Base-by-base conservation (phyloP, 176 grass and related monocot genomes). In the Cenchrus purpureus region DNA sequence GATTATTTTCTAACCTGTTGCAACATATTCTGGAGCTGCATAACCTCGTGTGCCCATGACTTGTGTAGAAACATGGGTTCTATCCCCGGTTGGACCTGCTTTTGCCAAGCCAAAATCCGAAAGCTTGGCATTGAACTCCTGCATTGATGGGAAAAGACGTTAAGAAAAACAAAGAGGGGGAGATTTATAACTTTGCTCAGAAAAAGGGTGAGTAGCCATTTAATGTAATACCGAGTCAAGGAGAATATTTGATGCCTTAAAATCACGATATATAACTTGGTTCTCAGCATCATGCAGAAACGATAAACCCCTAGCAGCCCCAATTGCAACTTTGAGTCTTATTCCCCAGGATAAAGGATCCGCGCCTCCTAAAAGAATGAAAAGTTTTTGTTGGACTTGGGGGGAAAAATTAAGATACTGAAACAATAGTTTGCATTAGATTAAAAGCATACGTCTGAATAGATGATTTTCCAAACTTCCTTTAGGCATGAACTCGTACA, bases 31-130 rank as follows among this genome's bases (percentile, higher is more conserved):
- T 29, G 95, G 95, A 87, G 95, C 92, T 74, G 92, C 95, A 88
- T 97, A 97, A 82, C 95, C 95, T 56, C 87, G 89, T 1, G 95
- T 97, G 50, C 92, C 92, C 91, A 97, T 97, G 59, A 97, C 92
- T 86, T 93, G 95, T 50, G 95, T 97, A n/a, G 95, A 97, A 68
- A 97, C 95, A 46, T 97, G 95, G 71, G 95, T 97, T 83, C 79
- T 95, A 81, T 97, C 95, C 16, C 95, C 95, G 10, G 95, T 97
- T 71, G 95, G 95, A 82, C 95, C 95, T 49, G 90, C 95, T 90
- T 97, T 97, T 57, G 95, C 95, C 85, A 97, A 75, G 69, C 95
- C 95, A 88, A 97, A 97, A 74, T 97, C 92, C 28, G 95, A 97
- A 68, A 97, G 85, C 64, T 97, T 97, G 49, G 92, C 84, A 76